Evolutionary conservation across 208 protist species (phyloP), one percentile per base, ranked within the genome.

Genomic region (Crithidia sp.): DNA sequence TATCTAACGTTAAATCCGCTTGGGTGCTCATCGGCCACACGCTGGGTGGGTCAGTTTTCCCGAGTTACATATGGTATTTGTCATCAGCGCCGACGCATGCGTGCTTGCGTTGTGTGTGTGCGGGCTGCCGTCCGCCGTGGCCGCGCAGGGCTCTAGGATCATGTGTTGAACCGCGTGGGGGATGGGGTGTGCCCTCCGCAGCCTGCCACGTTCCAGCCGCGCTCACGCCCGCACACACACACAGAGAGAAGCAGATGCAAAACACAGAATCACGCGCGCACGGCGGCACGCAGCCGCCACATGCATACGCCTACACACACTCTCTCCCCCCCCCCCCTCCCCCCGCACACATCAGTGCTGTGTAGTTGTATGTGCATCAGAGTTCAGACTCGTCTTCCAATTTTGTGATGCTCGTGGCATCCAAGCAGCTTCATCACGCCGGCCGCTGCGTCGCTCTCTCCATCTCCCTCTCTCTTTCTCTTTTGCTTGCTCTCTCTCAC

Each of bases 1-100:
- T 86, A 92, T 60, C 65, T 81, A 76, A 98, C 81, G 65, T 81
- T 83, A 63, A 95, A 85, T 60, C 96, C 87, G 28, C 94, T 63
- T 17, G 92, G 91, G 37, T 89, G 87, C 63, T 79, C 73, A 62
- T 84, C 79, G 67, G 41, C 56, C 67, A 71, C 67, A 36, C 45
- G 28, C 28, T 17, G 28, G 56, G 47, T 63, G 65, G 39, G n/a
- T 74, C 88, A 59, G 88, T 88, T 73, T 78, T 87, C 44, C 82
- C 77, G 72, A 95, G 77, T 68, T 92, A 79, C 49, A 91, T 75
- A 19, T 61, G 79, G 43, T 57, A 55, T 45, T 49, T 59, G 47
- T 75, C 71, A 69, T 77, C 71, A 81, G 62, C 57, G 66, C 19
- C 45, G 55, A 28, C 28, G 28, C 28, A 28, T 28, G 28, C 28